Evolutionary conservation across 177 flowering plant genomes (phyloP).

Genomic region (Tripterygium wilfordii): DNA sequence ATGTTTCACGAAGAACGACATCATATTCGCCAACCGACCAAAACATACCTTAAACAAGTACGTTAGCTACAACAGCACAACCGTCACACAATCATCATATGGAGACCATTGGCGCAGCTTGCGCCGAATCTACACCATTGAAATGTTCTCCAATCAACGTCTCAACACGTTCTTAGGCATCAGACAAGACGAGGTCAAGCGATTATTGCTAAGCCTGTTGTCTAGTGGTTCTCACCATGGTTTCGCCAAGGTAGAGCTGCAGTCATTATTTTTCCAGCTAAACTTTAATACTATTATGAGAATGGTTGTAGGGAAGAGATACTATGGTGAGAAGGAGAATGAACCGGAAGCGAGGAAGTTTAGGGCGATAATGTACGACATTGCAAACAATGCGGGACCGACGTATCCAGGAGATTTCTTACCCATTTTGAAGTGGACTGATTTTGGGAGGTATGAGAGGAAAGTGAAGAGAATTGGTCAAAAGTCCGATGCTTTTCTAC

Average conservation of each 20-base stretch:
- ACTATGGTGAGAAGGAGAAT: neutral
- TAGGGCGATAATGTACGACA: no score
- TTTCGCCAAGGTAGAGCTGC: neutral
- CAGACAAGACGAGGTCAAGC: neutral
- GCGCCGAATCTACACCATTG: neutral
- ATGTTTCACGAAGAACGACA: constrained; percentile 4
- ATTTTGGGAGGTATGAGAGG: no score
- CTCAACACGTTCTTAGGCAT: neutral
- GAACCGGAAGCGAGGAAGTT: no score
- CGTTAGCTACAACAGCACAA: neutral
- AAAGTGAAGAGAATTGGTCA: no score
- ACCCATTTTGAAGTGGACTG: neutral
- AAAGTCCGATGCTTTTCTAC: neutral
- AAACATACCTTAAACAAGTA: neutral
- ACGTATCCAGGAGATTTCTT: neutral
- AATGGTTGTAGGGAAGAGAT: neutral
- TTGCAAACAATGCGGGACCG: no score
- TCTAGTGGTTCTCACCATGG: neutral
- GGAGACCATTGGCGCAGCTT: neutral
- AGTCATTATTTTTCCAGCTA: neutral
- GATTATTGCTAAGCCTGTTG: neutral
- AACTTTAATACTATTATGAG: neutral
- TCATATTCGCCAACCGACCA: neutral
- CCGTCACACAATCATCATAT: neutral
- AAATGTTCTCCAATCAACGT: neutral